These are phyloP conservation scores for Leishmania lainsoni DNA, from an alignment of 208 protist species.

Conservation along the genomic window DNA sequence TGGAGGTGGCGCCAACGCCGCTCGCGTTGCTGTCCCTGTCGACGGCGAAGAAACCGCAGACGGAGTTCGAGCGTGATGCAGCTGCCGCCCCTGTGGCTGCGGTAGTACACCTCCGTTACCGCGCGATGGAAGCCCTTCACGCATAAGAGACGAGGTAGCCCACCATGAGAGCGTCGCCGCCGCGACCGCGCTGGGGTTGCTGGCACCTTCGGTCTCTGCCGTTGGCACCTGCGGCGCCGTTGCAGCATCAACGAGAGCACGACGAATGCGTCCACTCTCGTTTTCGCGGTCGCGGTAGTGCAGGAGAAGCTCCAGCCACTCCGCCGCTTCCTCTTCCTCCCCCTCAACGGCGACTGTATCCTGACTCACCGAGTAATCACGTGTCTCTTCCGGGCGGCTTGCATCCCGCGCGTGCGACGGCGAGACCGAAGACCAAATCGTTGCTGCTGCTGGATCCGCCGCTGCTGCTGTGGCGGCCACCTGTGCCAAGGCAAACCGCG, in stretches of 20 bases:
- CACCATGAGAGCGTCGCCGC: constrained; percentile 15
- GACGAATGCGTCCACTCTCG: constrained; percentile 23
- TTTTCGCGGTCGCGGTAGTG: constrained; percentile 47
- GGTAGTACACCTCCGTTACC: neutral
- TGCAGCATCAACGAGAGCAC: neutral
- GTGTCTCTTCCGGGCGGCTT: neutral
- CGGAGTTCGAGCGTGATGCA: neutral
- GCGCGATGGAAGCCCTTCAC: neutral
- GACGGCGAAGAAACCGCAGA: neutral
- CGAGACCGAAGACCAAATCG: neutral
- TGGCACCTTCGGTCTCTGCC: neutral
- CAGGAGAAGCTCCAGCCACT: constrained; percentile 41
- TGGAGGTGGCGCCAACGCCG: constrained; percentile 4
- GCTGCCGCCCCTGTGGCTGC: neutral
- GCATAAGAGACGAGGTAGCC: constrained; percentile 26
- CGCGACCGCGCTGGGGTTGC: neutral
- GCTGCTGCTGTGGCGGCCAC: neutral
- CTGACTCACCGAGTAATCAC: neutral
- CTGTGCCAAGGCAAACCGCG: constrained; percentile 17
- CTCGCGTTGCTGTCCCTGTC: neutral
- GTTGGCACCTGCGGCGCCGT: neutral
- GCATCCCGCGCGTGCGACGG: neutral
- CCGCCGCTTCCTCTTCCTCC: constrained; percentile 18
- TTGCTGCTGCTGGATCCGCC: neutral
- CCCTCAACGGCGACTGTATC: neutral